phyloP scores from a whole-genome alignment of 2,329 filamentous ascomycete genomes.

The Cladosporium cucumerinum region DNA sequence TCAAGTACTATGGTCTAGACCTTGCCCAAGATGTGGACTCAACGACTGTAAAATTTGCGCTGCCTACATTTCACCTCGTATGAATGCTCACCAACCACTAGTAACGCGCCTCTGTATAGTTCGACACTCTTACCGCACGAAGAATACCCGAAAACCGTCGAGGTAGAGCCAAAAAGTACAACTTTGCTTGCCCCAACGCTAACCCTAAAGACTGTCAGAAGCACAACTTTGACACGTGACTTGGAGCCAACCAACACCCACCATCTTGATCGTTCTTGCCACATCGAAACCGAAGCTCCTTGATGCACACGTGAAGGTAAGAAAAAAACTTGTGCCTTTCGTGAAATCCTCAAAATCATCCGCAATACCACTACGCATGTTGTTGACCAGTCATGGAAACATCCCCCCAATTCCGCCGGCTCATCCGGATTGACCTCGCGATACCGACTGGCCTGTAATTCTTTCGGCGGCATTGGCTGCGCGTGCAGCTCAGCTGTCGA shows the following conservation, averaged over 20 bases:
- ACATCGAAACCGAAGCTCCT: background rate
- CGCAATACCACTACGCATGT: no score
- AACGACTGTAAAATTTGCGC: no score
- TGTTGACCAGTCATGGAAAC: background rate
- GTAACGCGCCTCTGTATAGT: background rate
- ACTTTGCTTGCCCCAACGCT: background rate
- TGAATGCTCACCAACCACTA: background rate
- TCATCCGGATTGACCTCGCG: background rate
- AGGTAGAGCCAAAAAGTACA: background rate
- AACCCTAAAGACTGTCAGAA: background rate
- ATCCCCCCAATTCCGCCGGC: background rate
- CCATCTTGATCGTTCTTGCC: background rate
- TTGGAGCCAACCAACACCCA: background rate
- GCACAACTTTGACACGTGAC: background rate
- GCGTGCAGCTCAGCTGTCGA: background rate
- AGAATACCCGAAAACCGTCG: background rate
- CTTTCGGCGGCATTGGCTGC: background rate
- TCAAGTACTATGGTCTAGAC: background rate
- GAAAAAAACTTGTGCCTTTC: no score
- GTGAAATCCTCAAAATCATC: no score
- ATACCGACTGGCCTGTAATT: background rate
- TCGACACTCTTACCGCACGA: background rate
- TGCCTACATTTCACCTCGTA: no score
- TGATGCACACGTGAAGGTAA: no score
- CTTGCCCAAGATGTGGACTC: background rate